Conservation (phyloP, 768 basidiomycete species). For the Cubamyces lactineus region DNA sequence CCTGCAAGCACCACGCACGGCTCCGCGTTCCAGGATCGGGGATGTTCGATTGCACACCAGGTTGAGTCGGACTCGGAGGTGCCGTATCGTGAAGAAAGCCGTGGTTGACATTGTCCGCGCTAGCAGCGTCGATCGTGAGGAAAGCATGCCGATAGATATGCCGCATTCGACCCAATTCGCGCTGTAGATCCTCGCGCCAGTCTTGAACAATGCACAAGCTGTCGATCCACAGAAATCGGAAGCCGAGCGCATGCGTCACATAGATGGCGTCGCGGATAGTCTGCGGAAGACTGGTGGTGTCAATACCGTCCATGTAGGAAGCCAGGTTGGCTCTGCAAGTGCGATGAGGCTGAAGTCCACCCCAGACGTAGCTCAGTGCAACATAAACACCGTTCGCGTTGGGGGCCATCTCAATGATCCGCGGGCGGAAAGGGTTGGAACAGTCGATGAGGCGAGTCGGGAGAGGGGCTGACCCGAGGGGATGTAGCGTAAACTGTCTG, state of each 20-base stretch:
- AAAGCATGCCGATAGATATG: neutral
- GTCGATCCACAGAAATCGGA: conserved; percentile 4
- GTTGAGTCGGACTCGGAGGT: too few relatives aligned
- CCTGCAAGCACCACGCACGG: neutral
- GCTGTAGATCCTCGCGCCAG: neutral
- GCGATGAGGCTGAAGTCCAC: neutral
- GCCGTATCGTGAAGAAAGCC: neutral
- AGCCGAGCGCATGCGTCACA: neutral
- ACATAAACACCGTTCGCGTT: neutral
- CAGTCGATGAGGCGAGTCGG: too few relatives aligned
- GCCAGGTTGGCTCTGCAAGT: neutral
- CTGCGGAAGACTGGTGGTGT: neutral
- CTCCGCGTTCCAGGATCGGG: neutral
- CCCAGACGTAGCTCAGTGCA: neutral
- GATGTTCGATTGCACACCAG: too few relatives aligned
- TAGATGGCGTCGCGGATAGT: conserved; percentile 4
- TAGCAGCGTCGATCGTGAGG: neutral
- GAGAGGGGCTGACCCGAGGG: too few relatives aligned
- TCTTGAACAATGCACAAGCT: conserved; percentile 5
- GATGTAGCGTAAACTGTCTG: too few relatives aligned
- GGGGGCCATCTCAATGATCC: neutral
- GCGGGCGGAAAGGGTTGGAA: too few relatives aligned
- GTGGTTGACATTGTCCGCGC: neutral
- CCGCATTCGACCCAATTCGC: neutral
- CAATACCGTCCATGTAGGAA: neutral